Base-by-base conservation (phyloP, 2,329 filamentous ascomycete genomes). In the Colletotrichum truncatum region DNA sequence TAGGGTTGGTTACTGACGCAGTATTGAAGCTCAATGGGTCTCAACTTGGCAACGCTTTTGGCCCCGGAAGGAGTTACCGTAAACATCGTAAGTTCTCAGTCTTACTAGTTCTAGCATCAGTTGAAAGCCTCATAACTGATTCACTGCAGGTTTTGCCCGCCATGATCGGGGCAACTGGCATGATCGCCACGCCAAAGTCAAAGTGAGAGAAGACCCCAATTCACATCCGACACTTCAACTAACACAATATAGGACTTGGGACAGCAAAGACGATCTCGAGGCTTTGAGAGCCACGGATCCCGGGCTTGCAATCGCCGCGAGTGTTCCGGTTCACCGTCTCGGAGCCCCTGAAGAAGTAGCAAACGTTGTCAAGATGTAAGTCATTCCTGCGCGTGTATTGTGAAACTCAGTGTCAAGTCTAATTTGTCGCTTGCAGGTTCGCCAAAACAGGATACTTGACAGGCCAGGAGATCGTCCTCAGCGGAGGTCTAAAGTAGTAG, bases 151-250 rank as follows among this genome's bases (percentile, higher is more conserved):
- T 78, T 3, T 64, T 73, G 3, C 76, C 76, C 2, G 76, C 76
- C n/a, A 76, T 78, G 74, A 78, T 78, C 39, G 76, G 74, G 0
- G 69, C 71, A 3, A 78, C 76, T 8, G 76, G 74, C 36, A 77
- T 78, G 75, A 78, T 78, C 34, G 73, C 75, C 2, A 70, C 71
- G 0, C 75, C 76, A 1, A 73, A 72, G 25, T 70, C 71, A 36
- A 70, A 64, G 75, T 77, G 66, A 49, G 63, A n/a, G 21, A 11
- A 21, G 5, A 14, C 25, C 36, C 7, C 25, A 3, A 14, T 21
- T 11, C 23, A 5, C 9, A 14, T 21, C 9, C 6, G 12, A n/a
- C 6, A 34, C 45, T 16, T 21, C 28, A 23, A 5, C 11, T 9
- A 12, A 9, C 25, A 12, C 12, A 6, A 6, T 8, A 11, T 8